Evolutionary conservation across 1,139 yeast species (phyloP), one percentile per base, ranked within the genome.

Genomic region (Candida tunisiensis): DNA sequence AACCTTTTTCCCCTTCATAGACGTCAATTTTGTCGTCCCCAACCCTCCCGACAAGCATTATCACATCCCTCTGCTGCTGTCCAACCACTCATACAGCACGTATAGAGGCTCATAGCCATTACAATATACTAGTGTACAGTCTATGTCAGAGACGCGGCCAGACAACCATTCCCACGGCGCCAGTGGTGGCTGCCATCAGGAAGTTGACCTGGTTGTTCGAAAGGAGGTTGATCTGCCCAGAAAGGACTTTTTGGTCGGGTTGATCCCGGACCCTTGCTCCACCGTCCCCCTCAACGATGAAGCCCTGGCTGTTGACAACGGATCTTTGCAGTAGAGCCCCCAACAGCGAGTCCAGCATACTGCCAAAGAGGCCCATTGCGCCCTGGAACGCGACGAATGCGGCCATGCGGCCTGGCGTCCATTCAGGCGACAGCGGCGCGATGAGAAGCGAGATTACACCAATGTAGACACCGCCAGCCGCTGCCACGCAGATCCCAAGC

Each of bases 31-130:
- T 45, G 64, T 63, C 24, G 67, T 82, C 5, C 62, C 62, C 8
- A 57, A 62, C 36, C 74, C 77, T 0, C 74, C 85, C 0, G 83
- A 74, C 37, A 55, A 65, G 21, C 94, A 83, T 50, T 83, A 80
- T 51, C 95, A 83, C 47, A 73, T 83, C 31, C 95, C 95, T 0
- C 55, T 83, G 36, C 59, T 83, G 31, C 57, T 83, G 31, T 72
- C 93, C 24, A 79, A 79, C 45, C 78, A 73, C 50, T 75, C 93
- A 25, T 83, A 82, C 53, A 69, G 92, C 10, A 83, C 94, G 0
- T 83, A 83, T 53, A 65, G 94, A 36, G 95, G 95, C 3, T 69
- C 11, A 16, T 6, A 7, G 6, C 12, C 8, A 10, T 7, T 24
- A 6, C 22, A 10, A 24, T 16, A 21, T 11, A 4, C 28, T 11